These are phyloP conservation scores for Penicillium tannophilum DNA, from an alignment of 495 filamentous ascomycete genomes.

Conservation along the genomic window DNA sequence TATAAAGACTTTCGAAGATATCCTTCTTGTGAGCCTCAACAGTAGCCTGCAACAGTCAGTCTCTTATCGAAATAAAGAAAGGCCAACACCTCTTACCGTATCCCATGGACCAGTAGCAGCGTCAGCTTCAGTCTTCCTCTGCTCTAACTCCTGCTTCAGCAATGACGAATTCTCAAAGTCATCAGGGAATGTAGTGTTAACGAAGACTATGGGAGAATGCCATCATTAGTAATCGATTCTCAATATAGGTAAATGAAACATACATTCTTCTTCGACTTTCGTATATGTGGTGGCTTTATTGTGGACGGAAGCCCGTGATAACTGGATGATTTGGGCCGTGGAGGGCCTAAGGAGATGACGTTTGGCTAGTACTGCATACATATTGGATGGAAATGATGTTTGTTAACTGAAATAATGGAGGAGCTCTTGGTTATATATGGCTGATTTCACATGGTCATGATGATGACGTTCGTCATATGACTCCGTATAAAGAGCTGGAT, in stretches of 20 bases:
- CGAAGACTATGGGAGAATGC: constrained; percentile 10
- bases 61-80: neutral
- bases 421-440: neutral
- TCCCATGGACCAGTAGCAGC: constrained; percentile 1
- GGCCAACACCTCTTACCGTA: neutral
- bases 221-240: neutral
- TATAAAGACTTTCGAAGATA: constrained; percentile 20
- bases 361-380: constrained; percentile 19
- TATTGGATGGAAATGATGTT: constrained; percentile 3
- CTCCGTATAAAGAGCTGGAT: neutral
- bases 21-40: constrained; percentile 17
- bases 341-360: constrained; percentile 16
- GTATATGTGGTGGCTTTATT: constrained; percentile 9
- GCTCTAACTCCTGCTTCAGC: neutral
- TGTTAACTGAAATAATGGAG: neutral
- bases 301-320: constrained; percentile 12
- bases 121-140: neutral
- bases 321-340: constrained; percentile 7
- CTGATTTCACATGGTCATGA: neutral
- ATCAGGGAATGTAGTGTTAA: constrained; percentile 22
- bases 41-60: constrained; percentile 16
- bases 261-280: constrained; percentile 20
- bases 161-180: constrained; percentile 20
- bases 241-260: neutral
- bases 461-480: constrained; percentile 19